Evolutionary conservation across 768 basidiomycete genomes (phyloP).

Genomic region (Agaricus blazei): DNA sequence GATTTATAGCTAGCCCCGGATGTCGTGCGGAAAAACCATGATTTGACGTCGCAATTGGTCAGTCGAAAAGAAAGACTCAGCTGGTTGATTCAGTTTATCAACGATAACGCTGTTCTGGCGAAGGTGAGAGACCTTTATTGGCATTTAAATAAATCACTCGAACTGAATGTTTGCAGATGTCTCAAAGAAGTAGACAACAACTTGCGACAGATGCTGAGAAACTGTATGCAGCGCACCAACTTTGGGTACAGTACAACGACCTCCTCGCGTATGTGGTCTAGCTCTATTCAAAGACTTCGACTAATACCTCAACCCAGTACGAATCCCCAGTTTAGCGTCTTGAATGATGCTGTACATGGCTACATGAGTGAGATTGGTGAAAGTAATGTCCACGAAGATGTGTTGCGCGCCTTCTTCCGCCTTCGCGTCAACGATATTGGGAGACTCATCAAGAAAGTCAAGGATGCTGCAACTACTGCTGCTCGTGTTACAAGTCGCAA

Average conservation of each 20-base stretch:
- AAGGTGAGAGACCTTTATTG: conserved; percentile 46
- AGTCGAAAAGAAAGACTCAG: conserved; percentile 71
- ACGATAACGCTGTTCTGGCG: conserved; percentile 73
- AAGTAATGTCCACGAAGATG: conserved; percentile 57
- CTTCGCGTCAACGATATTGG: conserved; percentile 63
- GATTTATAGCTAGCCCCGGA: conserved; percentile 42
- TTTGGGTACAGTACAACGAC: conserved; percentile 78
- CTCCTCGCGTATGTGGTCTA: conserved; percentile 47
- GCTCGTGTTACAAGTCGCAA: conserved; percentile 40
- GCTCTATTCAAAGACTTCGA: neutral
- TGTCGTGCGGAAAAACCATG: conserved; percentile 70
- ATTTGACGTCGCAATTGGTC: conserved; percentile 72
- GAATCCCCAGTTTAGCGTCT: conserved; percentile 52
- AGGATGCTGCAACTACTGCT: conserved; percentile 39
- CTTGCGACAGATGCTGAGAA: conserved; percentile 85
- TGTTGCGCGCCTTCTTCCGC: conserved; percentile 83
- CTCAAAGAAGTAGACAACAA: conserved; percentile 70
- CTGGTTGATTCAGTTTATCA: conserved; percentile 87
- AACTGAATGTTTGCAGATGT: conserved; percentile 47
- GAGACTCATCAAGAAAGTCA: conserved; percentile 56
- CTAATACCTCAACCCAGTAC: conserved; percentile 34
- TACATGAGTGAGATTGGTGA: conserved; percentile 62
- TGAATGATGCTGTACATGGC: conserved; percentile 64
- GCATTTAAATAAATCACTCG: neutral
- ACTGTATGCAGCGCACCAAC: conserved; percentile 69